Conservation (phyloP, 129 eudicot genomes). For the Oenanthe sinensis region DNA sequence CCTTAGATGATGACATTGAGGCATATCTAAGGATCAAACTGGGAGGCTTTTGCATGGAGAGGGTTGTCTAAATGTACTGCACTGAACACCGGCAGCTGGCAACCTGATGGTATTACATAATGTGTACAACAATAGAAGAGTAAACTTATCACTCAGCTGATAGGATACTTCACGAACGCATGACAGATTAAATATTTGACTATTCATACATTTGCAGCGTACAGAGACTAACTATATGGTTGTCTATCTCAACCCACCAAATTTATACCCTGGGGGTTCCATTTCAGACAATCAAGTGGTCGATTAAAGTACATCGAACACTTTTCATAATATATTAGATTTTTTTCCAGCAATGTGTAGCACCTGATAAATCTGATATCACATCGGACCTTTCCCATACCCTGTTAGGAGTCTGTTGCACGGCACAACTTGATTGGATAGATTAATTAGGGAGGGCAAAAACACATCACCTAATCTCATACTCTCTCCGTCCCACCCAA, state of each 20-base stretch:
- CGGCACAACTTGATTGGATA: neutral
- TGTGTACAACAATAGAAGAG: slow-evolving; percentile 27
- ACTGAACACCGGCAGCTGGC: slow-evolving; percentile 83
- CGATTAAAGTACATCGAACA: neutral
- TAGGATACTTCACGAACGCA: slow-evolving; percentile 15
- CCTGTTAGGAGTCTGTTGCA: neutral
- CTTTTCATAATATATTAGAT: neutral
- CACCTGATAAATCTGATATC: too few species aligned
- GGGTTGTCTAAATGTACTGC: slow-evolving; percentile 81
- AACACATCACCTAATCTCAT: too few species aligned
- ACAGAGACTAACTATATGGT: neutral
- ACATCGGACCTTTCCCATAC: neutral
- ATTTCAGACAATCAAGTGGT: neutral
- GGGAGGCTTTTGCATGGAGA: slow-evolving; percentile 45
- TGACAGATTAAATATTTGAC: slow-evolving; percentile 19
- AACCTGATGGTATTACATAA: slow-evolving; percentile 76
- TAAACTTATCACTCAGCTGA: neutral
- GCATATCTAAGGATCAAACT: slow-evolving; percentile 84
- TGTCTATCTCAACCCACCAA: neutral
- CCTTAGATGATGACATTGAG: too few species aligned
- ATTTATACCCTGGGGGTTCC: too few species aligned
- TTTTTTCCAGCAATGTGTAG: neutral
- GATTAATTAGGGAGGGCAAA: too few species aligned
- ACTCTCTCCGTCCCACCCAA: too few species aligned
- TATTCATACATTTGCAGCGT: slow-evolving; percentile 49